Conservation (phyloP, 257 asterid genomes). For the Lavandula angustifolia region DNA sequence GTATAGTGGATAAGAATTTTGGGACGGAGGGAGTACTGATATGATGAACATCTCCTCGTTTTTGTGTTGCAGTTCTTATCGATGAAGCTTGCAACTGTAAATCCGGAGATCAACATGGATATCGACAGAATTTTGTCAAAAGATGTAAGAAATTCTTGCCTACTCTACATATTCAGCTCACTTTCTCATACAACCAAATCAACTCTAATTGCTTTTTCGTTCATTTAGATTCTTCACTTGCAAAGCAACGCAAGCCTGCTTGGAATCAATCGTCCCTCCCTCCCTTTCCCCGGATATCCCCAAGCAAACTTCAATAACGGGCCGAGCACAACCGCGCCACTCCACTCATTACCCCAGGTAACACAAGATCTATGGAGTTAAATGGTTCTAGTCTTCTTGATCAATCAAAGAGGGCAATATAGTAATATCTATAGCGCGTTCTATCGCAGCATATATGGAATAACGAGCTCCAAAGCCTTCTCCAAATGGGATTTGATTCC, state of each 20-base stretch:
- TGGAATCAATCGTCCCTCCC: constrained; percentile 51
- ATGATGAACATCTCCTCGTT: constrained; percentile 17
- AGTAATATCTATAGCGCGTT: neutral
- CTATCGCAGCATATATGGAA: constrained; percentile 63
- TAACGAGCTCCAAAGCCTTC: constrained; percentile 61
- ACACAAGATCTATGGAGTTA: neutral
- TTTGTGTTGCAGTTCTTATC: constrained; percentile 68
- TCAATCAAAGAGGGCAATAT: neutral
- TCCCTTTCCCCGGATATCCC: constrained; percentile 54
- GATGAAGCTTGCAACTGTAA: constrained; percentile 87
- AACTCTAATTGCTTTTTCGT: constrained; percentile 19
- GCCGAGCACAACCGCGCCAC: constrained; percentile 43
- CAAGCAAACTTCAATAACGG: constrained; percentile 51
- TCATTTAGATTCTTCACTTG: constrained; percentile 64
- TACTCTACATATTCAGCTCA: neutral
- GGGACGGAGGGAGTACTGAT: neutral
- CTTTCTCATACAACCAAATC: neutral
- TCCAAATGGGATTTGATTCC: constrained; percentile 72
- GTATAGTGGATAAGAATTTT: no score
- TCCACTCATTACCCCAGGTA: constrained; percentile 72
- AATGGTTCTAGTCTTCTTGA: neutral
- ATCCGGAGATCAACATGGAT: constrained; percentile 72
- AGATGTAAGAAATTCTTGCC: constrained; percentile 54
- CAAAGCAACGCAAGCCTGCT: constrained; percentile 44
- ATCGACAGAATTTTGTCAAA: constrained; percentile 66